Evolutionary conservation across 805 yeast species (phyloP).

Genomic region (Monosporozyma aquatica): DNA sequence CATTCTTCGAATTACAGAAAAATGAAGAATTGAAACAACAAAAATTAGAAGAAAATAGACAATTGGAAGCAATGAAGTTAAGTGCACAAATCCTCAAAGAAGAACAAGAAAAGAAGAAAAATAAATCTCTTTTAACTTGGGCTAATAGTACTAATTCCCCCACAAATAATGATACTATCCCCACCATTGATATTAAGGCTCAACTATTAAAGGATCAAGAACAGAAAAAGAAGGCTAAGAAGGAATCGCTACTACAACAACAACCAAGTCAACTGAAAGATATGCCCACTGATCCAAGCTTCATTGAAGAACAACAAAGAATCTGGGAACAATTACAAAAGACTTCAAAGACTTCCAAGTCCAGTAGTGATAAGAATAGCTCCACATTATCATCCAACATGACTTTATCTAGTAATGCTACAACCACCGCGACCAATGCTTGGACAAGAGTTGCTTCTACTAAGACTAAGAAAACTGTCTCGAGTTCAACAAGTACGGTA

Average conservation of each 20-base stretch:
- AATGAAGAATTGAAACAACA: slow-evolving; percentile 13
- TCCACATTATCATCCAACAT: too few relatives aligned
- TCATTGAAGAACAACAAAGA: slow-evolving; percentile 27
- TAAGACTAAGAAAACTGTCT: slow-evolving; percentile 20
- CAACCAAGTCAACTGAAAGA: not conserved
- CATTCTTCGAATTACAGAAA: slow-evolving; percentile 16
- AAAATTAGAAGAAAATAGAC: slow-evolving; percentile 13
- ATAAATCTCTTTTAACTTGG: slow-evolving; percentile 25
- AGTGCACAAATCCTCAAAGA: slow-evolving; percentile 17
- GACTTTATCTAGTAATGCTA: slow-evolving; percentile 37
- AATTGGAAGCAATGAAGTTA: slow-evolving; percentile 15
- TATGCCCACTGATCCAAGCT: slow-evolving; percentile 12
- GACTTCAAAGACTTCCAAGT: slow-evolving; percentile 43
- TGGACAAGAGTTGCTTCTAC: slow-evolving; percentile 29
- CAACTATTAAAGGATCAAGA: slow-evolving; percentile 7
- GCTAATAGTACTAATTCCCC: slow-evolving; percentile 20
- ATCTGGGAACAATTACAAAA: slow-evolving; percentile 51
- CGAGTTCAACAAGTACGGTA: slow-evolving; percentile 10
- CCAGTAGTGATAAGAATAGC: slow-evolving; percentile 35
- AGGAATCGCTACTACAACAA: not conserved
- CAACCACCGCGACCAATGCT: slow-evolving; percentile 17
- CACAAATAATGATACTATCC: slow-evolving; percentile 8
- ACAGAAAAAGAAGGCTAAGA: not conserved
- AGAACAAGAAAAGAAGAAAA: slow-evolving; percentile 14
- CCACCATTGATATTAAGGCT: slow-evolving; percentile 15